Evolutionary conservation across 371 early-diverging fungal genomes (phyloP), one percentile per base, ranked within the genome.

Genomic region (Mucor irregularis): DNA sequence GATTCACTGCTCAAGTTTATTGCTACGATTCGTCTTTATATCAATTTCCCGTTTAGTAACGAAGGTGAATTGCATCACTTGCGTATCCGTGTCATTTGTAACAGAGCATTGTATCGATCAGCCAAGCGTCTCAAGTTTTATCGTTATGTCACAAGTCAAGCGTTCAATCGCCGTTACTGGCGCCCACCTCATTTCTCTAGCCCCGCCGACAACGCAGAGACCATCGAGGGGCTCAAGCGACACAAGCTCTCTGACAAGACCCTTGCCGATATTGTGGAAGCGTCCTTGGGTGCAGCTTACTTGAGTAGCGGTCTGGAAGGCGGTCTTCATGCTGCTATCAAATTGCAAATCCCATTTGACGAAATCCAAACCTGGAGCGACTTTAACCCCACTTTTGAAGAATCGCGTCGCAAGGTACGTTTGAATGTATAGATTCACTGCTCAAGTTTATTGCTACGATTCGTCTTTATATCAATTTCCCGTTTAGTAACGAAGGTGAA

Each of bases 1-100:
- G 99, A 99, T 66, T 84, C 91, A 5, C 88, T 95, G 47, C 79
- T 99, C 19, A 98, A 97, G 68, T 82, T 92, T 50, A 67, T 89
- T 9, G 71, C 84, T 2, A 83, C 90, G 0, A 74, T 88, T 11
- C 82, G 87, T 39, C 71, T 95, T 9, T 96, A 89, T 69, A 84
- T 83, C 38, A 63, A 75, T 17, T 76, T 86, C 37, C 92, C 93
- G 0, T 60, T 70, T 19, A 82, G 86, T 21, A 81, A 91, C 55
- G 96, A 96, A 71, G 89, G 87, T 0, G 82, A 82, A 40, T 70
- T 97, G 13, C 88, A 90, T 9, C 63, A 64, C 29, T 67, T 72
- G 11, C 88, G 93, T 37, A 77, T 81, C 16, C 62, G 67, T 5
- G 78, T 90, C 29, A 87, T 94, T 29, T 85, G 83, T 61, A 97